phyloP scores from a whole-genome alignment of 106 monocot genomes.

The Dactylorhiza incarnata region DNA sequence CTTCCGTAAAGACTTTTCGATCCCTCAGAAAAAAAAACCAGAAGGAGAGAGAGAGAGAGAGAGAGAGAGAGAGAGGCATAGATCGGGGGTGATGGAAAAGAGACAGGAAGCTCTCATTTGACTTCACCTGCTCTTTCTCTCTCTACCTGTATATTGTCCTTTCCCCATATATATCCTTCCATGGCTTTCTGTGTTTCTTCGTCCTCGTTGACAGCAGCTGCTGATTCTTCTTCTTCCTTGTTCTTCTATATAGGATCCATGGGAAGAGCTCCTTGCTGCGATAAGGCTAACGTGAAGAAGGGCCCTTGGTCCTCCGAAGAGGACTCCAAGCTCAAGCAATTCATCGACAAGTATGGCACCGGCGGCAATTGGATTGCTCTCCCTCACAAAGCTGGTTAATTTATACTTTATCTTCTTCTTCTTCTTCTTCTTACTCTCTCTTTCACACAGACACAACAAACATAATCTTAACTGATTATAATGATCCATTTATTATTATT shows the following conservation, averaged over 20 bases:
- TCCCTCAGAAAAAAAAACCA: neutral
- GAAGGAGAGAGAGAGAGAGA: no score
- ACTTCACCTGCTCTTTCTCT: conserved; percentile 7
- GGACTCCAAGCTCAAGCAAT: conserved; percentile 76
- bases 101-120: conserved; percentile 3
- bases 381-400: conserved; percentile 90
- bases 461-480: neutral
- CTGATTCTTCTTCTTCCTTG: neutral
- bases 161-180: neutral
- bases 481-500: neutral
- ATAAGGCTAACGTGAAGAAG: conserved; percentile 87
- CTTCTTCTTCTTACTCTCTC: neutral
- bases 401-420: neutral
- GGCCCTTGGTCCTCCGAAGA: conserved; percentile 96
- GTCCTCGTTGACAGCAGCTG: neutral
- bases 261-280: conserved; percentile 97
- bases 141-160: neutral
- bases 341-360: conserved; percentile 85
- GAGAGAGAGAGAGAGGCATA: neutral
- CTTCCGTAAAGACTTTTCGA: conserved; percentile 7
- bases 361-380: conserved; percentile 97
- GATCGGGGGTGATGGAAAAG: conserved; percentile 6
- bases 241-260: conserved; percentile 12
- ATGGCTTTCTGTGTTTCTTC: conserved; percentile 4
- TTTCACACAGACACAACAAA: neutral